A percentile compares a stretch with the other conserved stretches of the same genome.
Conservation (phyloP, 805 yeast species). For the Spathaspora girioi region DNA sequence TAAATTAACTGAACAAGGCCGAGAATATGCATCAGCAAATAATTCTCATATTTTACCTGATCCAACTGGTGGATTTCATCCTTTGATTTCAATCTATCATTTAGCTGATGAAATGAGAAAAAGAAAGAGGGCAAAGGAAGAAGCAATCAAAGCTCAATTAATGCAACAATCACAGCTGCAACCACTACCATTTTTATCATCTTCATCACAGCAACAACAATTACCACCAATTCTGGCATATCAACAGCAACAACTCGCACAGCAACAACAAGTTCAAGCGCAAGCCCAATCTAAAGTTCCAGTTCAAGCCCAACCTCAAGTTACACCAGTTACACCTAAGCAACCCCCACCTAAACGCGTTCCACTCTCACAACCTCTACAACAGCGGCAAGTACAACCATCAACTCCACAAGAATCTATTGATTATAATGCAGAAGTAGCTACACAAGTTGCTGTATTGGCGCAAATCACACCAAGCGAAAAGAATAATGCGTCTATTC, state of each 20-base stretch:
- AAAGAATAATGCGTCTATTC: constrained; percentile 13
- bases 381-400: no score
- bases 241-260: constrained; percentile 2
- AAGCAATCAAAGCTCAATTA: constrained; percentile 31
- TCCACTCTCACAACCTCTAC: background rate
- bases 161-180: constrained; percentile 20
- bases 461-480: constrained; percentile 6
- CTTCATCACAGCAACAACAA: no score
- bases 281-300: constrained; percentile 5
- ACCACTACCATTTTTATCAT: no score
- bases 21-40: constrained; percentile 32
- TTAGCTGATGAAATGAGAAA: constrained; percentile 80
- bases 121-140: constrained; percentile 62
- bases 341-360: constrained; percentile 7
- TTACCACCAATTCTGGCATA: constrained; percentile 10
- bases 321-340: constrained; percentile 3
- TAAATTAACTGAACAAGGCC: constrained; percentile 35
- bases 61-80: constrained; percentile 87
- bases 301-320: constrained; percentile 6
- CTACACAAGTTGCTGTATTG: constrained; percentile 7
- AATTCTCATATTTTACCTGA: constrained; percentile 46
- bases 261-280: constrained; percentile 4
- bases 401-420: no score
- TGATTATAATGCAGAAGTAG: constrained; percentile 2
- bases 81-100: constrained; percentile 80